Evolutionary conservation across 2,329 filamentous ascomycete species (phyloP), one percentile per base, ranked within the genome.

Genomic region (Penicillium sp.): DNA sequence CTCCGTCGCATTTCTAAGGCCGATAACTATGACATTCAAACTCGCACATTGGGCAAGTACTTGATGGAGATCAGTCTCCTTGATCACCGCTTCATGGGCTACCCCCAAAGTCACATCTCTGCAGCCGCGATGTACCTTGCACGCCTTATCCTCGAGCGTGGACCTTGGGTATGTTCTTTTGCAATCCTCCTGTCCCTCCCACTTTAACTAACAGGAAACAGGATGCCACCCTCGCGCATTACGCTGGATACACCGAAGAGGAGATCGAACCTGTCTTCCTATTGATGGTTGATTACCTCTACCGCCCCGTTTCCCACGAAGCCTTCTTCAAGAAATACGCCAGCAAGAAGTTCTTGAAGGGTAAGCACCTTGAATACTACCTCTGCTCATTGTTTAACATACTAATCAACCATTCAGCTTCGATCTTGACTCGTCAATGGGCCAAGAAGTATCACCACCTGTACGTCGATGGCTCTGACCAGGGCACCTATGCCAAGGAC

Each of bases 251-350:
- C 75, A 88, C 84, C 2, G 93, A 97, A 74, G 86, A 93, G 43
- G 90, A 99, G 75, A 91, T 99, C 64, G 84, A 93, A 72, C 93
- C 93, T 10, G 90, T 97, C 38, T 90, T 96, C 69, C 84, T 88
- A 66, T 82, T 97, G 57, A 97, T 99, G 92, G 86, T 99, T 58
- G 92, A 99, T 74, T 99, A 99, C 72, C 87, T 99, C 36, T 89
- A 89, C 55, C 86, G 90, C 11, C 94, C 93, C 26, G 89, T 97
- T 50, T 84, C 87, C 40, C 94, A 99, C 70, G 93, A 97, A 73
- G 95, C 94, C 35, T 97, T 99, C 81, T 97, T 97, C 83, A 96
- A 96, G 84, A 99, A 99, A 77, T 99, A 99, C 74, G 94, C 94
- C 53, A 96, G 91, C 84, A 99, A 97, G 82, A 97, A 96, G 78